Base-by-base conservation (phyloP, 2,329 filamentous ascomycete genomes). In the Curvularia verruculosa region DNA sequence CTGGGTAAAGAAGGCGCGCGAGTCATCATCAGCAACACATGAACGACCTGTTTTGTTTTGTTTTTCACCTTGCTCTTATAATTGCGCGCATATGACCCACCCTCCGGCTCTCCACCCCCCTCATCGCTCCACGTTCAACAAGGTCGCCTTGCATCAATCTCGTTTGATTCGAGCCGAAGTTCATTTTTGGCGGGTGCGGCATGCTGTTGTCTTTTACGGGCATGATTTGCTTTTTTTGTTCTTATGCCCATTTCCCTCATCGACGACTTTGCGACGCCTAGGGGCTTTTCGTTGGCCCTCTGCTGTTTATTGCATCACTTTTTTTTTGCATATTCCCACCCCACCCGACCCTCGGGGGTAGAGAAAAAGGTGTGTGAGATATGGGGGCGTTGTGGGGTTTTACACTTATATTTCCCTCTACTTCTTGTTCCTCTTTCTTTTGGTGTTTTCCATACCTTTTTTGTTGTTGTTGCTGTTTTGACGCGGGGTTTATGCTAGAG, bases 1-100 rank as follows among this genome's bases (percentile, higher is more conserved):
- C 74, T 99, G 56, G 95, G 95, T 55, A 98, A 98, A 74, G 93
- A 98, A 75, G 95, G 95, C 15, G 93, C 95, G 10, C 84, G 95
- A 65, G 80, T 82, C 49, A 77, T 82, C 50, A 79, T 82, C 66
- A 77, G 76, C 64, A 77, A 77, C 54, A 76, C 75, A 15, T 78
- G 66, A 76, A 49, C 24, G n/a, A 3, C n/a, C 21, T 39, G 18
- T 39, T 29, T 24, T 6, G 21, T 45, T 41, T 41, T 34, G 3
- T n/a, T 19, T 39, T 29, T 19, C 3, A 21, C 45, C 15, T 41
- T 36, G 4, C n/a, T 21, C 10, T 31, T 29, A 8, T 31, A 23
- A n/a, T 44, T 18, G 37, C 50, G 19, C 40, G 36, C 52, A 40
- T 29, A 45, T 28, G 13, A 43, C 49, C 23, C 31, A 23, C n/a